These are phyloP conservation scores for Candida sithepensis DNA, from an alignment of 805 yeast genomes.

Conservation along the genomic window DNA sequence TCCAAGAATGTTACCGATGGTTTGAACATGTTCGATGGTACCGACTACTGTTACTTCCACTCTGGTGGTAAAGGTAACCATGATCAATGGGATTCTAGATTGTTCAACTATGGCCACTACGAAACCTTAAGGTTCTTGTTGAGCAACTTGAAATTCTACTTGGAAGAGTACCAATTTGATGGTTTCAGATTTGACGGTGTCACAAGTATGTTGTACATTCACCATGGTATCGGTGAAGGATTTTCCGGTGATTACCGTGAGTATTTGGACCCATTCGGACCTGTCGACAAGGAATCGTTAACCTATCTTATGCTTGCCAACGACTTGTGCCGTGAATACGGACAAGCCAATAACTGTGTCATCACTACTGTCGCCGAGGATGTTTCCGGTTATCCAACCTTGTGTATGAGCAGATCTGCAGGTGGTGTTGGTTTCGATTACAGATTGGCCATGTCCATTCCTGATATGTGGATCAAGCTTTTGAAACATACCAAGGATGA, in stretches of 20 bases:
- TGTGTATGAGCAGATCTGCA: constrained; percentile 64
- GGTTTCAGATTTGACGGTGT: constrained; percentile 98
- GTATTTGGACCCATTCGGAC: constrained; percentile 68
- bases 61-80: constrained; percentile 82
- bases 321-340: constrained; percentile 57
- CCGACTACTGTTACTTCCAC: constrained; percentile 93
- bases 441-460: constrained; percentile 93
- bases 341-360: constrained; percentile 24
- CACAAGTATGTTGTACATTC: constrained; percentile 85
- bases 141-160: constrained; percentile 77
- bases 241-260: constrained; percentile 93
- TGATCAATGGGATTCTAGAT: constrained; percentile 92
- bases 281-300: constrained; percentile 85
- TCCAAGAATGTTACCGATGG: constrained; percentile 95
- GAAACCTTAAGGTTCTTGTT: constrained; percentile 86
- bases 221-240: constrained; percentile 87
- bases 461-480: constrained; percentile 98
- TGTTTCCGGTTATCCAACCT: constrained; percentile 95
- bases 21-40: constrained; percentile 87
- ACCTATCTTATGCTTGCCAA: constrained; percentile 90
- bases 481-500: constrained; percentile 82
- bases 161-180: constrained; percentile 83
- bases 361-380: constrained; percentile 89
- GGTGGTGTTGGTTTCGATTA: constrained; percentile 97
- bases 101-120: constrained; percentile 87